phyloP scores from a whole-genome alignment of 2,329 filamentous ascomycete species.

The Endoconidiophora laricicola region DNA sequence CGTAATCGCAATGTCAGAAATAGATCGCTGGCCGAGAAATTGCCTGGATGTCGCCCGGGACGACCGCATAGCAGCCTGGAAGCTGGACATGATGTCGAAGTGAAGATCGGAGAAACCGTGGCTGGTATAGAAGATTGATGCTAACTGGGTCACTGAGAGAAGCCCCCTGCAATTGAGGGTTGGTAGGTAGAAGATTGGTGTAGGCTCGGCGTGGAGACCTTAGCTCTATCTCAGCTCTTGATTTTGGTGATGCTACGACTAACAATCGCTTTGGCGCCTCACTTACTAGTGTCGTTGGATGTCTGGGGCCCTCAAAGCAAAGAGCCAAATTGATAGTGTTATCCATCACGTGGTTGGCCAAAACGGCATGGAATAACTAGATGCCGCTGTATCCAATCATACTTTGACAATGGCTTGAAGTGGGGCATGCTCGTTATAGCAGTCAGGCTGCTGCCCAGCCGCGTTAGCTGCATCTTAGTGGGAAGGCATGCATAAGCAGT shows the following conservation, averaged over 20 bases:
- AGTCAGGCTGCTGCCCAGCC: constrained; percentile 25
- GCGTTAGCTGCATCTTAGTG: constrained; percentile 17
- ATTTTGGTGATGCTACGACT: neutral
- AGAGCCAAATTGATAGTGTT: neutral
- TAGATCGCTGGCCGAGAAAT: constrained; percentile 32
- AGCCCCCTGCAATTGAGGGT: too few species aligned
- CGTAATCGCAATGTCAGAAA: constrained; percentile 82
- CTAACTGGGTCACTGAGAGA: too few species aligned
- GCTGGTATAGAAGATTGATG: too few species aligned
- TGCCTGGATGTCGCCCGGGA: constrained; percentile 30
- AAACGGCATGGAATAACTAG: neutral
- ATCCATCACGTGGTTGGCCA: constrained; percentile 7
- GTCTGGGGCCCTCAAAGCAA: neutral
- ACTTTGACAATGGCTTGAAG: neutral
- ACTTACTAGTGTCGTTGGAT: neutral
- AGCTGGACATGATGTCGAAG: constrained; percentile 33
- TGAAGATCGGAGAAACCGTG: too few species aligned
- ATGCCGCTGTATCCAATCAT: neutral
- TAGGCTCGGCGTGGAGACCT: too few species aligned
- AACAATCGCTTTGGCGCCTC: neutral
- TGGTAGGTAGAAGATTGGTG: too few species aligned
- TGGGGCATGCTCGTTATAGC: neutral
- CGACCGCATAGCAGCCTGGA: constrained; percentile 38
- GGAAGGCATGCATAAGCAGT: constrained; percentile 1
- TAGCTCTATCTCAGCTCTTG: too few species aligned